Evolutionary conservation across 2,329 filamentous ascomycete genomes (phyloP).

Genomic region (Paradendryphiella salina): DNA sequence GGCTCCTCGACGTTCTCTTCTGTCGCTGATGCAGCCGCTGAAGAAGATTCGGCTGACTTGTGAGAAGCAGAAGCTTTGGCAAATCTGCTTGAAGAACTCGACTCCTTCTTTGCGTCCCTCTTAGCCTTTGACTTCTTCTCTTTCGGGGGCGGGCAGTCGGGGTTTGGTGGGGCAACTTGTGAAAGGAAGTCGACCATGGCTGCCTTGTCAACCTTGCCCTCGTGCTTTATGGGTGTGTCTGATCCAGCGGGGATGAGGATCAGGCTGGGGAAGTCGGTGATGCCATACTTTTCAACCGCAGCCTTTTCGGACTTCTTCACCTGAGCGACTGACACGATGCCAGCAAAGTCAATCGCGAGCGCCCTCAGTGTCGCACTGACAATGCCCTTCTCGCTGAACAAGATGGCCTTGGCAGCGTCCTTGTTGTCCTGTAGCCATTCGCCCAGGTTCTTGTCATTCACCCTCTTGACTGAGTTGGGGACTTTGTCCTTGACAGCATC

Average conservation of each 20-base stretch:
- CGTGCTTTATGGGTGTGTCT: slow-evolving; percentile 70
- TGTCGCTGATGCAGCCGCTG: slow-evolving; percentile 54
- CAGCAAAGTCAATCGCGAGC: slow-evolving; percentile 88
- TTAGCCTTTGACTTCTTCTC: slow-evolving; percentile 51
- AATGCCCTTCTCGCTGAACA: slow-evolving; percentile 92
- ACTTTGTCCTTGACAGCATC: slow-evolving; percentile 85
- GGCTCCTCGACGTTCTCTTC: slow-evolving; percentile 55
- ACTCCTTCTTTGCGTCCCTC: slow-evolving; percentile 52
- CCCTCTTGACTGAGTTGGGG: slow-evolving; percentile 82
- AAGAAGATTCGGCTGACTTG: slow-evolving; percentile 54
- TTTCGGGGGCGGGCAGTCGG: slow-evolving; percentile 65
- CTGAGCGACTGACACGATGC: slow-evolving; percentile 76
- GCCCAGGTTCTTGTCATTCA: slow-evolving; percentile 78
- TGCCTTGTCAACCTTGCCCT: slow-evolving; percentile 84
- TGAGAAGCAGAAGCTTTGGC: slow-evolving; percentile 57
- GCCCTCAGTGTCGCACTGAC: slow-evolving; percentile 81
- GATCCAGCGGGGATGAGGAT: slow-evolving; percentile 75
- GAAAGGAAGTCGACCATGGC: slow-evolving; percentile 80
- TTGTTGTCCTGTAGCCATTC: slow-evolving; percentile 70
- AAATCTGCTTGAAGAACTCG: slow-evolving; percentile 54
- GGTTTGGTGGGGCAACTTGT: slow-evolving; percentile 76
- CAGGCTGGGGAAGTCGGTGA: slow-evolving; percentile 78
- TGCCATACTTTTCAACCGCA: slow-evolving; percentile 71
- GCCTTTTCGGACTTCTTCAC: slow-evolving; percentile 78
- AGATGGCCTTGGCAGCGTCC: slow-evolving; percentile 76